phyloP scores from a whole-genome alignment of 208 protist species.

The Eutreptiella sp. region DNA sequence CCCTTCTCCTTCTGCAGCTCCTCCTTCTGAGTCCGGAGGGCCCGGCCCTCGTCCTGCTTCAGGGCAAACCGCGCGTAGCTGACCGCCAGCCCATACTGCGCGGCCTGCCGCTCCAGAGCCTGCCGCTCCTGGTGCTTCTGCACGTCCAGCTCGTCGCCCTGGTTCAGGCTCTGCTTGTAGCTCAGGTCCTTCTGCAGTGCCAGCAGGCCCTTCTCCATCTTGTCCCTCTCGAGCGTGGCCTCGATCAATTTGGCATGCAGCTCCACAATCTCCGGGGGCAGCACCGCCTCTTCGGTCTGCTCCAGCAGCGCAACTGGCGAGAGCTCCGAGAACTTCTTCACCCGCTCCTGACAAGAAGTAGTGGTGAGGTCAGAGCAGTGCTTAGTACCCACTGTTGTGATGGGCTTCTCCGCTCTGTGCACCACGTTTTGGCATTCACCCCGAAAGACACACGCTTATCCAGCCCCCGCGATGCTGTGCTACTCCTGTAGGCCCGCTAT shows the following conservation, averaged over 20 bases:
- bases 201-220: background rate
- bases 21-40: background rate
- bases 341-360: too few species aligned
- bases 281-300: constrained; percentile 17
- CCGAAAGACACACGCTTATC: too few species aligned
- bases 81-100: background rate
- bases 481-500: too few species aligned
- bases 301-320: constrained; percentile 1
- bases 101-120: background rate
- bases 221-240: background rate
- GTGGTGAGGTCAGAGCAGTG: too few species aligned
- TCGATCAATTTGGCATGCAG: constrained; percentile 1
- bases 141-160: background rate
- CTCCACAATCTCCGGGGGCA: background rate
- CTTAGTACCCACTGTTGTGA: too few species aligned
- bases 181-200: background rate
- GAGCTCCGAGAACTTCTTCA: constrained; percentile 10
- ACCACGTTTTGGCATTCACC: too few species aligned
- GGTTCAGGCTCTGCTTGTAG: background rate
- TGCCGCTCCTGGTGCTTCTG: background rate
- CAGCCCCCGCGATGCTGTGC: too few species aligned
- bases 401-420: too few species aligned
- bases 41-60: background rate
- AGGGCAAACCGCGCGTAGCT: background rate
- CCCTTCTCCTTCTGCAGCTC: background rate